Base-by-base conservation (phyloP, 495 filamentous ascomycete species). In the Penicillium mononematosum region DNA sequence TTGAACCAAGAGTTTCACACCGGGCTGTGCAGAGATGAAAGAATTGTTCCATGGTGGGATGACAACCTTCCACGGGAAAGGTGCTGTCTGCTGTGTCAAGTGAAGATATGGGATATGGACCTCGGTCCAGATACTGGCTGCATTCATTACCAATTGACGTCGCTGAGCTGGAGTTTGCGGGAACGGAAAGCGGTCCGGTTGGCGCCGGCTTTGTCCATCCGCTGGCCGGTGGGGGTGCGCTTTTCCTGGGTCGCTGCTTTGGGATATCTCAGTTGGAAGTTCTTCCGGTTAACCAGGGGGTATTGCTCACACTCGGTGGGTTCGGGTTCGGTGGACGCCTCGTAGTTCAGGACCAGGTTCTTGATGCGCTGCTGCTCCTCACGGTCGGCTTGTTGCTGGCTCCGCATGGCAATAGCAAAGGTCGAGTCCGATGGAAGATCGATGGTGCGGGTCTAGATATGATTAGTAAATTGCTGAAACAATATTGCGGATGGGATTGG, bases 321-420 rank as follows among this genome's bases (percentile, higher is more conserved):
- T 31, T 92, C 88, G 65, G 86, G 82, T 53, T 86, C 91, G 50
- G 88, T 88, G 34, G 88, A 82, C 53, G 94, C 85, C 71, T 98
- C 94, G 67, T 96, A 96, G 72, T 96, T 98, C 67, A 98, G 80
- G 44, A 98, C 95, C 22, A 98, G 78, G 67, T 88, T 94, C 77
- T 98, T 98, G 81, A 98, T 98, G 46, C 96, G 90, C 68, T 96
- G 89, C 68, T 98, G 94, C 67, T 98, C 94, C 66, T 94, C 94
- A 50, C 89, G 87, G 69, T 97, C 93, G 0, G 92, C 94, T 70
- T 93, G 87, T 65, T 96, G 92, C 74, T 96, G 91, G 58, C 82
- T 91, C 66, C 90, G 93, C 92, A 98, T 91, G 16, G 95, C 93
- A 57, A 98, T 80, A 9, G 94, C 94, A 72, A 98, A 96, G 59